phyloP scores from a whole-genome alignment of 2,329 filamentous ascomycete genomes.

The Xylaria sp. region DNA sequence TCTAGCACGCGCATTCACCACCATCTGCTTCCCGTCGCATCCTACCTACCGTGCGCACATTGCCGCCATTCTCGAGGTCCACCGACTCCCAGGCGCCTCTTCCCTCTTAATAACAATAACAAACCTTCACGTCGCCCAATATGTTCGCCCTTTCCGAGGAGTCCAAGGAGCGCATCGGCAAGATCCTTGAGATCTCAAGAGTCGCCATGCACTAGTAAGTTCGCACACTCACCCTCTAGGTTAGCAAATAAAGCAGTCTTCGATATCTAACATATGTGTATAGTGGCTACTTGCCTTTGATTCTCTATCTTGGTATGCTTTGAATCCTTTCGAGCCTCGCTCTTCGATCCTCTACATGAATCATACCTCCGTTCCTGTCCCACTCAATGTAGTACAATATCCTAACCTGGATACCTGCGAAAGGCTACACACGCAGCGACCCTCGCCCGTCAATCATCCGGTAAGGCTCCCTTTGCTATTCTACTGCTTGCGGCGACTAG shows the following conservation, averaged over 20 bases:
- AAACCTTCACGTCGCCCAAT: slow-evolving; percentile 37
- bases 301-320: slow-evolving; percentile 87
- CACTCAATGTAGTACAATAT: background rate
- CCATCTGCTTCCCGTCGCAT: background rate
- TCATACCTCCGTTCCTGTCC: background rate
- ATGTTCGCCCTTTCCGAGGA: slow-evolving; percentile 86
- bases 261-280: background rate
- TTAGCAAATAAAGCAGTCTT: background rate
- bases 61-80: background rate
- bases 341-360: slow-evolving; percentile 17
- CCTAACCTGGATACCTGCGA: slow-evolving; percentile 24
- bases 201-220: slow-evolving; percentile 94
- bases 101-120: no score
- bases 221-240: background rate
- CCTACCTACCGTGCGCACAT: background rate
- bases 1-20: background rate
- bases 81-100: no score
- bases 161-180: slow-evolving; percentile 98
- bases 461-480: slow-evolving; percentile 48
- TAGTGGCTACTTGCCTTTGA: slow-evolving; percentile 94
- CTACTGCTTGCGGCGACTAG: no score
- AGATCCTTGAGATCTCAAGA: slow-evolving; percentile 92
- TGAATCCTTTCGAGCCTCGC: slow-evolving; percentile 13
- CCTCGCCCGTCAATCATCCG: slow-evolving; percentile 77
- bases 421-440: slow-evolving; percentile 92